phyloP scores from a whole-genome alignment of 2,329 filamentous ascomycete genomes.

The Ceratocystis eucalypticola region DNA sequence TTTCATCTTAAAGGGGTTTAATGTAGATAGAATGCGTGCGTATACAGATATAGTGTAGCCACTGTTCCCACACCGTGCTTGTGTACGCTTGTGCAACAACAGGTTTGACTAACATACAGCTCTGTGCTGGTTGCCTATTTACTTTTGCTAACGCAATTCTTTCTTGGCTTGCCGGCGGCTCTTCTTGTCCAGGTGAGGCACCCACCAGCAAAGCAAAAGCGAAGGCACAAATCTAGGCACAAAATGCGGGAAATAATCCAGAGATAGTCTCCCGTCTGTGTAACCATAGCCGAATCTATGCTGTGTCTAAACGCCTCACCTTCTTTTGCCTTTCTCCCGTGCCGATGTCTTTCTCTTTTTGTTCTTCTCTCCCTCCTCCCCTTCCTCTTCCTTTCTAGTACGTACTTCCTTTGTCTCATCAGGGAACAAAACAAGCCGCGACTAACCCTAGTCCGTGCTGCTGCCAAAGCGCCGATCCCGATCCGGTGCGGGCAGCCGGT shows the following conservation, averaged over 20 bases:
- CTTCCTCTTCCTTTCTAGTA: not conserved
- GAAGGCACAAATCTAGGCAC: not conserved
- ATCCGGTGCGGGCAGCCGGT: not conserved
- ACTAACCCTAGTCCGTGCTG: not conserved
- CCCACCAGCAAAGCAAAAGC: no score
- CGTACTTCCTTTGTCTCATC: not conserved
- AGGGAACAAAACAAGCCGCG: not conserved
- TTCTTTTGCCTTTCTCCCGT: not conserved
- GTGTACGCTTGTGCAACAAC: not conserved
- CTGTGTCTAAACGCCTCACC: not conserved
- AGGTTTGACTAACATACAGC: not conserved
- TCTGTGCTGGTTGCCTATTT: not conserved
- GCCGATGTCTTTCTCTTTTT: not conserved
- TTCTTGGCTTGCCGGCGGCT: no score
- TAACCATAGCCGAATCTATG: constrained; percentile 1
- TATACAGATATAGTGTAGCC: not conserved
- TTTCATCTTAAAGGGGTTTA: not conserved
- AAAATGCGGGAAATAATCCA: not conserved
- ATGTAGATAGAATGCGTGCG: not conserved
- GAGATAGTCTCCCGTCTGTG: not conserved
- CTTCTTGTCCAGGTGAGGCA: no score
- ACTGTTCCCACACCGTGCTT: not conserved
- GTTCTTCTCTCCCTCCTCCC: not conserved
- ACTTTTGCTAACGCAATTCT: no score
- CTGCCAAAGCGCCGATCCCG: not conserved